Evolutionary conservation across 305 asterid species (phyloP).

Genomic region (Lippia alba): DNA sequence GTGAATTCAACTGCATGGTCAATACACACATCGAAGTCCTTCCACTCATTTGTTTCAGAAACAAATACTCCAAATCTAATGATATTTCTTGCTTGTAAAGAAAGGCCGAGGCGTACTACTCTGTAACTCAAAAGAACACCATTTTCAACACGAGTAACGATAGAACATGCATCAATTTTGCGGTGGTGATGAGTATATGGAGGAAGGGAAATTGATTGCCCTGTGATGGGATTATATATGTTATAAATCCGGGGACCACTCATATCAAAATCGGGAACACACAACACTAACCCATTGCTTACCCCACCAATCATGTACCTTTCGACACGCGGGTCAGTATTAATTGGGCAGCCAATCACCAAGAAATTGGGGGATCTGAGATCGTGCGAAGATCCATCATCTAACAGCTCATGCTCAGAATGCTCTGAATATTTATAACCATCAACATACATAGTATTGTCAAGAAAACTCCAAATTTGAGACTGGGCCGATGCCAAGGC

Average conservation of each 20-base stretch:
- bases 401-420: background rate
- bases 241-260: too few relatives aligned
- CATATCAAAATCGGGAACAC: background rate
- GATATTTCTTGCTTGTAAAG: too few relatives aligned
- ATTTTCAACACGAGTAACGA: background rate
- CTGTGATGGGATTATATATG: slow-evolving; percentile 22
- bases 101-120: background rate
- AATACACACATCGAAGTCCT: background rate
- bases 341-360: background rate
- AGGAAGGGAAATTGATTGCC: slow-evolving; percentile 21
- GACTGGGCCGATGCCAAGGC: too few relatives aligned
- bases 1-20: background rate
- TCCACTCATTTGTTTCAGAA: background rate
- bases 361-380: background rate
- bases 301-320: background rate
- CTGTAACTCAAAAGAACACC: slow-evolving; percentile 8
- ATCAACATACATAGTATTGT: background rate
- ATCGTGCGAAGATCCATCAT: background rate
- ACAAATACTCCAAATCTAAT: background rate
- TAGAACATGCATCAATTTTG: background rate
- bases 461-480: background rate
- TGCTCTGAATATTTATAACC: background rate
- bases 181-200: background rate
- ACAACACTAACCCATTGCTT: slow-evolving; percentile 14
- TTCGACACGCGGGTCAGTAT: too few relatives aligned